Conservation (phyloP, 2,329 filamentous ascomycete species). For the Aspergillus neotritici region DNA sequence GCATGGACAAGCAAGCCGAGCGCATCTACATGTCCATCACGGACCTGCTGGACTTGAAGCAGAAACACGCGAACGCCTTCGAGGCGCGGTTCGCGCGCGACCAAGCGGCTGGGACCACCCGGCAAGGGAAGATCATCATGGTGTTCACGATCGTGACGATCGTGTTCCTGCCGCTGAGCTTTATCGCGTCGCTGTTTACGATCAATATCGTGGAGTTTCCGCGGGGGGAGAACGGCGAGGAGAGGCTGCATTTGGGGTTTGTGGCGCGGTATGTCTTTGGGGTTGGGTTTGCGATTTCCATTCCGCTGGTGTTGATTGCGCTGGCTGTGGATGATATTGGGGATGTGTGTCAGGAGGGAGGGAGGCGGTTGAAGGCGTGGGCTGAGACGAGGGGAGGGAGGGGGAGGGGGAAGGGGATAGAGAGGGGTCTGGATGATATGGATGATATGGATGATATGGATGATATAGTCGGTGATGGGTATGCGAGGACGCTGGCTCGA, state of each 20-base stretch:
- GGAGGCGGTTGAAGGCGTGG: too few species aligned
- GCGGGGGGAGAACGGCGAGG: constrained; percentile 22
- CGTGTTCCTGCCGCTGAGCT: constrained; percentile 51
- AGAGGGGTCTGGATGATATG: too few species aligned
- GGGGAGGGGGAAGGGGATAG: too few species aligned
- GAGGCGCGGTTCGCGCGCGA: constrained; percentile 56
- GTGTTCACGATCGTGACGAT: constrained; percentile 57
- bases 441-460: too few species aligned
- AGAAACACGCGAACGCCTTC: constrained; percentile 63
- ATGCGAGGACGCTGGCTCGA: constrained; percentile 2
- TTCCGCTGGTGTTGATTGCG: constrained; percentile 46
- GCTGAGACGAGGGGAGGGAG: constrained; percentile 6
- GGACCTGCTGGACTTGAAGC: constrained; percentile 61
- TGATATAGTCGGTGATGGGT: too few species aligned
- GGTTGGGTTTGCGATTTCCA: constrained; percentile 50
- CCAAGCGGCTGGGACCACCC: constrained; percentile 56
- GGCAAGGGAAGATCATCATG: constrained; percentile 54
- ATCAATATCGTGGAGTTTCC: constrained; percentile 51
- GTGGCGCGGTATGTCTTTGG: constrained; percentile 54
- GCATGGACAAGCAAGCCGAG: constrained; percentile 59
- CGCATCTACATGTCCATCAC: constrained; percentile 57
- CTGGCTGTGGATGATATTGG: constrained; percentile 42
- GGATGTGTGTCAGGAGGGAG: constrained; percentile 22
- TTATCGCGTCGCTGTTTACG: constrained; percentile 53
- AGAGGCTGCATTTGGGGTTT: constrained; percentile 43